Conservation (phyloP, 2,329 filamentous ascomycete species). For the Penicillium capsulatum region DNA sequence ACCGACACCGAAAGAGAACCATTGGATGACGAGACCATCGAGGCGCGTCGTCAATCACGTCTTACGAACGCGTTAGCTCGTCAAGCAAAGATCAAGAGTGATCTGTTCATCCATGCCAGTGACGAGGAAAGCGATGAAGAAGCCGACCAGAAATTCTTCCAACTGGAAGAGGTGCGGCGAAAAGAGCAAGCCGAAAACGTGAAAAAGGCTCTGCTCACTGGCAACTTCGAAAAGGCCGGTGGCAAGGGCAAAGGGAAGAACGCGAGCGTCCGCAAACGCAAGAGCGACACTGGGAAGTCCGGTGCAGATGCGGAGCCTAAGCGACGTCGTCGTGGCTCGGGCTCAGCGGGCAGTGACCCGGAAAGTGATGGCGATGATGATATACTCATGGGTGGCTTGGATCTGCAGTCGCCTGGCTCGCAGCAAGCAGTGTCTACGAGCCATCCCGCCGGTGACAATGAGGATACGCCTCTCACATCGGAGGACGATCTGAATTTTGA, state of each 20-base stretch:
- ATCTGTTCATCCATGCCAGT: constrained; percentile 72
- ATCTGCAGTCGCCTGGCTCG: constrained; percentile 16
- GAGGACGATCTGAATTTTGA: constrained; percentile 34
- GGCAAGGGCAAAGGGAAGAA: constrained; percentile 28
- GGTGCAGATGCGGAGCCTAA: constrained; percentile 24
- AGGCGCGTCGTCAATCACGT: constrained; percentile 58
- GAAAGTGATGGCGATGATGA: constrained; percentile 30
- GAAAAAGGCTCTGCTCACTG: constrained; percentile 46
- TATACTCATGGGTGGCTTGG: constrained; percentile 28
- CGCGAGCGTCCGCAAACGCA: constrained; percentile 27
- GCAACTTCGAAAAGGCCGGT: constrained; percentile 26
- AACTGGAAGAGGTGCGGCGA: constrained; percentile 64
- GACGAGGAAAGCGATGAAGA: constrained; percentile 88
- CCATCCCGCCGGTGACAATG: constrained; percentile 14
- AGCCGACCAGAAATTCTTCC: constrained; percentile 70
- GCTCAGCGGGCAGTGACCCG: constrained; percentile 11
- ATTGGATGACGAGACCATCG: constrained; percentile 57
- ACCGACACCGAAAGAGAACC: constrained; percentile 51
- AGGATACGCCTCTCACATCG: constrained; percentile 26
- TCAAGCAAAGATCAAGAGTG: constrained; percentile 75
- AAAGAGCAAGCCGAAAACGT: constrained; percentile 52
- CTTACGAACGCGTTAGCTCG: constrained; percentile 71
- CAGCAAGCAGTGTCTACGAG: constrained; percentile 16
- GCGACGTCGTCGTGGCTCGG: constrained; percentile 27
- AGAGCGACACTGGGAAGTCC: constrained; percentile 25